These are phyloP conservation scores for Cercospora berteroae DNA, from an alignment of 2,329 filamentous ascomycete species.

Conservation along the genomic window DNA sequence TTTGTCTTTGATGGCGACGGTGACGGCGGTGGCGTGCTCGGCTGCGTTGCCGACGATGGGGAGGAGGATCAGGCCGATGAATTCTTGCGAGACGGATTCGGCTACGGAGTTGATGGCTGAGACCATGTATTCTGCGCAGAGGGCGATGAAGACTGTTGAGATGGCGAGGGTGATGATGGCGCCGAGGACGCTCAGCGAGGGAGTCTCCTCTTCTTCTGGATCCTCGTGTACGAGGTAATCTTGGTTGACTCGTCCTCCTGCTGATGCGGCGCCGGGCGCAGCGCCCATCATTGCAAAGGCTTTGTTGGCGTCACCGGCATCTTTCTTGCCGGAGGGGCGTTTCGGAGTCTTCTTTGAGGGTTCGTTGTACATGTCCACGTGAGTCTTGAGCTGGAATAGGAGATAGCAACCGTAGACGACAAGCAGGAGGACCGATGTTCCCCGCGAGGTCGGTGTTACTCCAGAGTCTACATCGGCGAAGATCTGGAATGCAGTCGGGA, in stretches of 20 bases:
- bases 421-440: conserved; percentile 75
- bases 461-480: conserved; percentile 38
- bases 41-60: conserved; percentile 66
- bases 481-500: conserved; percentile 80
- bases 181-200: conserved; percentile 69
- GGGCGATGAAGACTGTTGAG: conserved; percentile 76
- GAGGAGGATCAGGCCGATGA: conserved; percentile 62
- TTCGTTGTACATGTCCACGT: conserved; percentile 74
- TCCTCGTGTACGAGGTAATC: conserved; percentile 47
- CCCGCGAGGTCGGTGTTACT: conserved; percentile 58
- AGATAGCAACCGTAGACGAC: conserved; percentile 82
- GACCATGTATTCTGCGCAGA: conserved; percentile 70
- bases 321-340: conserved; percentile 45
- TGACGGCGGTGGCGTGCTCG: conserved; percentile 63
- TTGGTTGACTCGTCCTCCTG: conserved; percentile 51
- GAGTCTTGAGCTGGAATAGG: conserved; percentile 87
- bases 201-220: conserved; percentile 66
- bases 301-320: conserved; percentile 50
- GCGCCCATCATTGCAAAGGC: conserved; percentile 55
- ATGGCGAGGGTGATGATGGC: conserved; percentile 68
- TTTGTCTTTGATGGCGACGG: conserved; percentile 63
- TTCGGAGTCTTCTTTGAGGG: conserved; percentile 75
- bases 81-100: conserved; percentile 54
- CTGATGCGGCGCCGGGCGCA: conserved; percentile 50
- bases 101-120: conserved; percentile 58